Evolutionary conservation across 2,329 filamentous ascomycete species (phyloP), one percentile per base, ranked within the genome.

Genomic region (Coniochaeta pulveracea): DNA sequence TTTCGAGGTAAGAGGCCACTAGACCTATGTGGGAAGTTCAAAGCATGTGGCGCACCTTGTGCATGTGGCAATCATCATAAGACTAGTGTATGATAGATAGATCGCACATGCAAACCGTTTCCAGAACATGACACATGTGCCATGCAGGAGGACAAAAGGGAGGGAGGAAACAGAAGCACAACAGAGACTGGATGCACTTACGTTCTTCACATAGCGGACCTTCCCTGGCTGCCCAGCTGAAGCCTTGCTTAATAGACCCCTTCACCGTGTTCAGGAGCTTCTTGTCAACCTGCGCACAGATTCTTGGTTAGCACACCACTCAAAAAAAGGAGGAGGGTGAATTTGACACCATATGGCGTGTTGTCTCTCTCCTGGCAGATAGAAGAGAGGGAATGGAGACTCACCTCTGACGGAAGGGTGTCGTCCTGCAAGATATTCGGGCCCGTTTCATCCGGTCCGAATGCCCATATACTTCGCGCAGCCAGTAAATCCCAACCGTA

Each of bases 381-480:
- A n/a, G 17, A 28, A 19, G 3, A 36, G 16, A 29, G 19, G 15
- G 31, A 19, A 19, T 37, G 33, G 37, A 34, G 35, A 61, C 70
- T 55, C 57, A 76, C 74, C 56, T 95, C 88, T 16, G 84, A 85
- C 4, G 89, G 88, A 12, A 98, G 65, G 12, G 91, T 98, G 56
- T 98, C 91, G 56, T 98, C 91, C 57, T 95, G 88, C 32, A 98
- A 64, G 43, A 98, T 91, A 56, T 98, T 98, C 5, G 91, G 85
- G 1, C 88, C 84, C 64, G 78, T 81, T 43, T 98, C 91, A 37
- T 96, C 89, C 4, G 91, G 91, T 3, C 91, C 91, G 60, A 98
- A 98, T 2, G 91, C 91, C 91, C 91, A 98, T 50, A 98, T 94
- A 52, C 88, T 95, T 48, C 91, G 74, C 16, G 85, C 85, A 10